phyloP scores from a whole-genome alignment of 1,139 yeast genomes.

The Komagataea norvegica region DNA sequence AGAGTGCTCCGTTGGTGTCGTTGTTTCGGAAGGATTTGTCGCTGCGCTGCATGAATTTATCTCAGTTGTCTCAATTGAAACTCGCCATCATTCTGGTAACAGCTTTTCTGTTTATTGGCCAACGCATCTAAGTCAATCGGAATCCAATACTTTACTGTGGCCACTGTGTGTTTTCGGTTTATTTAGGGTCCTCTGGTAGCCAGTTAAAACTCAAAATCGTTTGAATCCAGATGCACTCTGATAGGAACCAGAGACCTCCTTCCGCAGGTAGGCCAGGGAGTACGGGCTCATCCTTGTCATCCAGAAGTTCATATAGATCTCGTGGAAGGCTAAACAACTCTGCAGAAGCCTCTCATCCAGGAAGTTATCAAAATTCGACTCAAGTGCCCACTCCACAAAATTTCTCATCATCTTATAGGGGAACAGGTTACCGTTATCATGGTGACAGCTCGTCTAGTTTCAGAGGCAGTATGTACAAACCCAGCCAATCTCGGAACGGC shows the following conservation, averaged over 20 bases:
- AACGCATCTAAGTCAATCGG: too few relatives aligned
- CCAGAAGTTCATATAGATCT: slow-evolving; percentile 11
- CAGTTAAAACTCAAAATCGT: not conserved
- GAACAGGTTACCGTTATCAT: slow-evolving; percentile 4
- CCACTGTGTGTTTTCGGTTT: too few relatives aligned
- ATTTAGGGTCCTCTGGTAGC: too few relatives aligned
- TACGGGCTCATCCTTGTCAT: slow-evolving; percentile 12
- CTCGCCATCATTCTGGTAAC: too few relatives aligned
- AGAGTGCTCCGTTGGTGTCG: too few relatives aligned
- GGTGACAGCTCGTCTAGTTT: not conserved
- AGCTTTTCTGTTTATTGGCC: too few relatives aligned
- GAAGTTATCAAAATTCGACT: not conserved
- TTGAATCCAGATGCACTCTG: slow-evolving; percentile 9
- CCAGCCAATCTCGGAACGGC: slow-evolving; percentile 3
- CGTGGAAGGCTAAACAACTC: slow-evolving; percentile 8
- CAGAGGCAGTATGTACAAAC: slow-evolving; percentile 7
- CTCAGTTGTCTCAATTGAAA: too few relatives aligned
- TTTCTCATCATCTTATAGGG: slow-evolving; percentile 6
- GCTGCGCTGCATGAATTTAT: too few relatives aligned
- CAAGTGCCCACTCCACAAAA: slow-evolving; percentile 1
- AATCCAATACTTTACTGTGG: too few relatives aligned
- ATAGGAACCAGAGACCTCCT: slow-evolving; percentile 19
- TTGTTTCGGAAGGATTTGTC: too few relatives aligned
- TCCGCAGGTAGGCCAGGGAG: slow-evolving; percentile 16
- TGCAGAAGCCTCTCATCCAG: slow-evolving; percentile 4